phyloP scores from a whole-genome alignment of 768 basidiomycete genomes.

The Goffeauzyma gilvescens region DNA sequence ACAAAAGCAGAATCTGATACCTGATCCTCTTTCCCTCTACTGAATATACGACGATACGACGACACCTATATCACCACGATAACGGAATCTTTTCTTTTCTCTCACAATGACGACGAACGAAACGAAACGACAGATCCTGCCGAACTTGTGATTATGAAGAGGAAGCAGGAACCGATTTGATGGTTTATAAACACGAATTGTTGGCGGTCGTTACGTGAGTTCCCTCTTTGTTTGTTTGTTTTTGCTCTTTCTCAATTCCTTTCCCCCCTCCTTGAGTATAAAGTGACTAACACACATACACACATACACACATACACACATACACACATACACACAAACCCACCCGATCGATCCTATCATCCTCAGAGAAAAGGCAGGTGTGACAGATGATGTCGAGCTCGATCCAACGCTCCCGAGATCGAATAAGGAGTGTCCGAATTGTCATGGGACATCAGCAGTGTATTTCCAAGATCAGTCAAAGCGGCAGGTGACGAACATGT shows the following conservation, averaged over 20 bases:
- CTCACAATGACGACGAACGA: no score
- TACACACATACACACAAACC: no score
- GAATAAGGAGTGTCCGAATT: conserved; percentile 62
- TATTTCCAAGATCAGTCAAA: conserved; percentile 95
- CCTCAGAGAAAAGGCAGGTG: conserved; percentile 73
- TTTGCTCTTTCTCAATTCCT: neutral
- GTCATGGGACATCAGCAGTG: conserved; percentile 67
- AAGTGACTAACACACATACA: neutral
- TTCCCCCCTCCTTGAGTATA: neutral
- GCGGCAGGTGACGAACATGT: conserved; percentile 58
- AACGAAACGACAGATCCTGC: no score
- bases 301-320: no score
- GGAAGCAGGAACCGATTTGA: conserved; percentile 3
- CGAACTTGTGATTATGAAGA: conserved; percentile 7
- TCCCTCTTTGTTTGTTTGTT: neutral
- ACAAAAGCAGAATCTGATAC: neutral
- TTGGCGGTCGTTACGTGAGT: conserved; percentile 76
- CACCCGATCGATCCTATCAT: neutral
- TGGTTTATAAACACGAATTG: conserved; percentile 78
- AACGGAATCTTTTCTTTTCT: no score
- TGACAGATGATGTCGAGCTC: conserved; percentile 65
- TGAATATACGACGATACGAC: neutral
- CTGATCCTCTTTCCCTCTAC: neutral
- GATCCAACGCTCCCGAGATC: conserved; percentile 87
- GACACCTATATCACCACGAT: no score